Base-by-base conservation (phyloP, 192 early-diverging fungal genomes). In the Linnemannia zychae region DNA sequence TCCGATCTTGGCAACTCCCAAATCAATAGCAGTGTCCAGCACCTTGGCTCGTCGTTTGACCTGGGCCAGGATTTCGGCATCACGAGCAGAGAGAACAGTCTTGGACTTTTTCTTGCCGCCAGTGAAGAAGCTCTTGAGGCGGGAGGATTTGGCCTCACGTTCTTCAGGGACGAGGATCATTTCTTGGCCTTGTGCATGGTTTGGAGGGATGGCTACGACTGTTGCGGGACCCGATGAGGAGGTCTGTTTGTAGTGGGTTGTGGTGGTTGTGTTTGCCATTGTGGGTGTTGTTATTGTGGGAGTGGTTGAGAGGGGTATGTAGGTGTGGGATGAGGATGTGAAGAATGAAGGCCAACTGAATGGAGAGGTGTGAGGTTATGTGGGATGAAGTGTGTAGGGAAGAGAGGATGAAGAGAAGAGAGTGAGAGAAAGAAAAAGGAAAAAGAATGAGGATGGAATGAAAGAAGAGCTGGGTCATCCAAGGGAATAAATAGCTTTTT, bases 31-130 rank as follows among this genome's bases (percentile, higher is more conserved):
- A 24, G 87, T 86, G 57, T 91, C 90, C 28, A 91, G 77, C 47
- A 87, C 74, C 16, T 79, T 80, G 13, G 90, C 90, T 13, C 89
- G 69, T 1, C 72, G 63, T 70, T 91, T 91, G 71, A 91, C 90
- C n/a, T 80, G 63, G 1, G 50, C 76, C 46, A 91, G 74, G 1
- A 90, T 57, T 1, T 70, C 31, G 6, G 77, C 73, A 47, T 85
- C 83, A 5, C 69, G 16, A n/a, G 75, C 74, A 1, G 83, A 79
- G 12, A 85, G 70, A 13, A 76, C 72, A 22, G 76, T 37, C 53
- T 72, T 52, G 0, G 52, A 31, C 60, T 85, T 76, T 7, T 84
- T 79, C 36, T 77, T 46, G 11, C 50, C 20, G 48, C 72, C 68
- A 5, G 53, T 57, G 77, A 84, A 84, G 33, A 84, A 75, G 20